These are phyloP conservation scores for Xylaria sp. DNA, from an alignment of 2,329 filamentous ascomycete genomes.

Conservation along the genomic window DNA sequence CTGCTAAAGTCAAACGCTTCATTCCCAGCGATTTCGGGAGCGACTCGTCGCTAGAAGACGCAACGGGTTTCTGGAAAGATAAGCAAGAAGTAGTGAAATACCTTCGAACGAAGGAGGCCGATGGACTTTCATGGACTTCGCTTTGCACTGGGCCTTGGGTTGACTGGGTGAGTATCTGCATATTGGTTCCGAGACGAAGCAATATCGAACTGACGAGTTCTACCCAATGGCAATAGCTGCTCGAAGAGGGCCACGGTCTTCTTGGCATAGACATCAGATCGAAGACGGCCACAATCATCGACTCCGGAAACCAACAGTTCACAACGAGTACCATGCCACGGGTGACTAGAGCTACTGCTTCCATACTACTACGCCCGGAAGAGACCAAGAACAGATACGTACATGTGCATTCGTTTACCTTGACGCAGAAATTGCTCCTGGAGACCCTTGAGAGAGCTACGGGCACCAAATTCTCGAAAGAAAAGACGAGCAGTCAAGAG, in stretches of 20 bases:
- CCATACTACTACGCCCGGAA: not conserved
- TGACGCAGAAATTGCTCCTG: not conserved
- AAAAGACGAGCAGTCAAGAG: not conserved
- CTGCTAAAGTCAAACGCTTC: slow-evolving; percentile 16
- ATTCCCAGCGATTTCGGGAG: slow-evolving; percentile 16
- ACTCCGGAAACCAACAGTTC: slow-evolving; percentile 12
- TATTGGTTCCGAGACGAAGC: not conserved
- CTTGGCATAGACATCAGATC: slow-evolving; percentile 6
- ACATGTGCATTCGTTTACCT: not conserved
- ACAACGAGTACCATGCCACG: not conserved
- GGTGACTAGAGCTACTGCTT: not conserved
- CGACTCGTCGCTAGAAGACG: slow-evolving; percentile 5
- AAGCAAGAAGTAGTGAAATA: slow-evolving; percentile 9
- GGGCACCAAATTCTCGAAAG: not conserved
- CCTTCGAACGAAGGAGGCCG: slow-evolving; percentile 10
- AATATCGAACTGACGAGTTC: not conserved
- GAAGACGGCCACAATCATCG: slow-evolving; percentile 10
- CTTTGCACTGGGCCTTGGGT: slow-evolving; percentile 7
- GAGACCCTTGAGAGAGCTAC: not conserved
- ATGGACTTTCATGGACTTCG: slow-evolving; percentile 15
- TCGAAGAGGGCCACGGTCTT: slow-evolving; percentile 12
- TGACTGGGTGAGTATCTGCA: slow-evolving; percentile 1
- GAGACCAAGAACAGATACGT: not conserved
- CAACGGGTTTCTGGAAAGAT: not conserved
- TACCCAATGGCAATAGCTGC: not conserved